Evolutionary conservation across 352 stramenopile species (phyloP).

Genomic region (Vaucheria bursata): DNA sequence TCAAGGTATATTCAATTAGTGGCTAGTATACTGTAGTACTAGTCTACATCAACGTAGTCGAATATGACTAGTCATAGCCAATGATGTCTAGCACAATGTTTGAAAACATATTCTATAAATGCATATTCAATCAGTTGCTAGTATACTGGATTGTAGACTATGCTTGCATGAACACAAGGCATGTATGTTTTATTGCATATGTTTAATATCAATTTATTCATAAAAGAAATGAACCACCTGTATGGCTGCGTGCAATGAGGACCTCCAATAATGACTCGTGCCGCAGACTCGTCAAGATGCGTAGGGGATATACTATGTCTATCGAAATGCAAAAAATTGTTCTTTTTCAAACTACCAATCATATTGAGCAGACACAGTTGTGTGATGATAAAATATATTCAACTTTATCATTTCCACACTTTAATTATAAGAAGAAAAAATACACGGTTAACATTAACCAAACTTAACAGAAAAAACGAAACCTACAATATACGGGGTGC

Average conservation of each 20-base stretch:
- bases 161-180: too few species aligned
- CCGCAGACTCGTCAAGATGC: constrained; percentile 24
- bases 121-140: too few species aligned
- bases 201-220: too few species aligned
- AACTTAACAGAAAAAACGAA: background rate
- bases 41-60: too few species aligned
- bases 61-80: too few species aligned
- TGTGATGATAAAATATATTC: background rate
- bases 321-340: background rate
- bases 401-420: background rate
- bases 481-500: background rate
- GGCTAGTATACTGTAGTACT: too few species aligned
- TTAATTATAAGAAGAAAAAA: background rate
- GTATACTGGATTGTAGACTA: too few species aligned
- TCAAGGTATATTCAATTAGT: too few species aligned
- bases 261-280: constrained; percentile 50
- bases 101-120: too few species aligned
- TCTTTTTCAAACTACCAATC: background rate
- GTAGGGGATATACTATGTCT: constrained; percentile 56
- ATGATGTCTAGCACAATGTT: too few species aligned
- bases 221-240: too few species aligned
- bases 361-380: background rate
- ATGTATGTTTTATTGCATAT: too few species aligned
- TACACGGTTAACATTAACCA: background rate
- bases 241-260: constrained; percentile 56